Evolutionary conservation across 805 yeast species (phyloP), one percentile per base, ranked within the genome.

Genomic region (Ogataea corticis): DNA sequence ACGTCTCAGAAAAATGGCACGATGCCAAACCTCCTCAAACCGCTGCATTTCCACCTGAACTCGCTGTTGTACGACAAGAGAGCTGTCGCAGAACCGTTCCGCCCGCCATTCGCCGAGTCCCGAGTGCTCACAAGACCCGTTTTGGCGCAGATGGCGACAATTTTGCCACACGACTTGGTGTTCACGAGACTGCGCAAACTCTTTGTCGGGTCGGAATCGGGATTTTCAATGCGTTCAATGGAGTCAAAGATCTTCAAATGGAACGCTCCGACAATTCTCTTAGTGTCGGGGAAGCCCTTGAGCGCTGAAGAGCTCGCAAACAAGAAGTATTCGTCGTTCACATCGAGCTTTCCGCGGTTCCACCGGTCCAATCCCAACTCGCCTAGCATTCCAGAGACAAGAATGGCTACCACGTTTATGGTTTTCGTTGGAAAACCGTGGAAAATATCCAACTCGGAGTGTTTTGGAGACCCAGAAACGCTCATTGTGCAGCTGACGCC

Each of bases 221-320:
- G 98, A 2, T 92, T 87, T 61, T 87, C 96, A 0, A 87, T 91
- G 76, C 69, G 96, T 25, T 85, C 96, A 0, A 76, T 92, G 46
- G 96, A 91, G 65, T 77, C 84, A 45, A 87, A 83, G 51, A 85
- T 85, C 0, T 80, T 88, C 70, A 88, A 90, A 56, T 92, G 97
- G 96, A 82, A 79, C 54, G 94, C 96, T 0, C 96, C 97, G 0
- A 79, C 96, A 0, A 61, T 92, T 1, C 53, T 91, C 7, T 48
- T 91, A 0, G 70, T 92, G 0, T 75, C 80, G 2, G 98, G 97
- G 0, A 75, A 72, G 53, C 61, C 79, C 38, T 18, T 41, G 18
- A 35, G 33, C 3, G 42, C 58, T 30, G 65, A 66, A 45, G 66
- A 29, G 4, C 41, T 73, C 0, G 58, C 68, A 16, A 76, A 71